Percentiles rank a stretch among this genome's conserved stretches.
These are phyloP conservation scores for Naganishia onofrii DNA, from an alignment of 768 basidiomycete genomes.

Conservation along the genomic window DNA sequence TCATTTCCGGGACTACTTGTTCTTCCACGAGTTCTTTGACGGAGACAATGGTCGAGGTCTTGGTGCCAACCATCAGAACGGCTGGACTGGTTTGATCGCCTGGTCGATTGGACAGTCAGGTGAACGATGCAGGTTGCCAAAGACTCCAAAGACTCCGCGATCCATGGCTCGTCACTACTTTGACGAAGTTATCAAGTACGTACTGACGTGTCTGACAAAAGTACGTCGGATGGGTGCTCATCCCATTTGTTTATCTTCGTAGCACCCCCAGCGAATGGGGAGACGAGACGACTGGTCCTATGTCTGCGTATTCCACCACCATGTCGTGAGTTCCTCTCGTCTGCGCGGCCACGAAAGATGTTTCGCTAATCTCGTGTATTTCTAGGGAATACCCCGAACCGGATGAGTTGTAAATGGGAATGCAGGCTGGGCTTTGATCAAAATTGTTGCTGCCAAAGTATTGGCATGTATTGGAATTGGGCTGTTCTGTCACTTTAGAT, in stretches of 20 bases:
- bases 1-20: slow-evolving; percentile 93
- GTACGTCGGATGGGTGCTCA: slow-evolving; percentile 39
- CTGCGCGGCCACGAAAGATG: neutral
- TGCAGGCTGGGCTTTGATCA: neutral
- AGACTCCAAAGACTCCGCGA: slow-evolving; percentile 66
- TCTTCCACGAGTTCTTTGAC: slow-evolving; percentile 78
- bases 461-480: slow-evolving; percentile 7
- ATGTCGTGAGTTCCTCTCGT: slow-evolving; percentile 16
- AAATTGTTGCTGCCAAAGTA: neutral
- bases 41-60: slow-evolving; percentile 87
- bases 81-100: slow-evolving; percentile 64
- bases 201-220: neutral
- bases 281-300: slow-evolving; percentile 34
- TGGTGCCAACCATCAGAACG: slow-evolving; percentile 97
- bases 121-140: slow-evolving; percentile 76
- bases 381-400: slow-evolving; percentile 48
- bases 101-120: slow-evolving; percentile 74
- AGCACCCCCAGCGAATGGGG: slow-evolving; percentile 31
- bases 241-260: slow-evolving; percentile 40
- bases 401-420: slow-evolving; percentile 42
- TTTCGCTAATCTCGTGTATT: neutral
- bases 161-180: slow-evolving; percentile 88
- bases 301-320: slow-evolving; percentile 41
- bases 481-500: slow-evolving; percentile 5
- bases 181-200: slow-evolving; percentile 60